Percentiles rank a stretch among this genome's conserved stretches.
Evolutionary conservation across 1,284 basidiomycete genomes (phyloP).

Genomic region (Phellopilus nigrolimitatus): DNA sequence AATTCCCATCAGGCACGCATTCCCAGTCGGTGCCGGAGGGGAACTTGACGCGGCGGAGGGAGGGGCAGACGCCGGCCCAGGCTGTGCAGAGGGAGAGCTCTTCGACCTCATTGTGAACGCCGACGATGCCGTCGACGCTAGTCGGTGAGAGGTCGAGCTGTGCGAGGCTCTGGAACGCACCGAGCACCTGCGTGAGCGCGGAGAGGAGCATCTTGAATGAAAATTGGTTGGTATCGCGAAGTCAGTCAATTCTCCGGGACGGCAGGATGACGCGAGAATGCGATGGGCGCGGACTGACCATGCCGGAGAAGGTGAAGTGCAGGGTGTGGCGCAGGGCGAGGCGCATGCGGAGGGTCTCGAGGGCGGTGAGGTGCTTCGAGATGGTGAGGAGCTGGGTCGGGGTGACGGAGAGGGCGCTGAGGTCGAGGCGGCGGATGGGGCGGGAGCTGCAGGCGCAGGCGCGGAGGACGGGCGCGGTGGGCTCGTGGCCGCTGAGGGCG

Average conservation of each 20-base stretch:
- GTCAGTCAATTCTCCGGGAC: too few species aligned
- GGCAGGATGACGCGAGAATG: too few species aligned
- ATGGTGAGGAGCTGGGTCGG: conserved; percentile 51
- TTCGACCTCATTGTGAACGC: conserved; percentile 39
- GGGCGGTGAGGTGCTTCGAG: conserved; percentile 43
- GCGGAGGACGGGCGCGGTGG: conserved; percentile 45
- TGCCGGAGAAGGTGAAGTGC: conserved; percentile 57
- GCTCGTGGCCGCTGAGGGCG: conserved; percentile 51
- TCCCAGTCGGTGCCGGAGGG: conserved; percentile 47
- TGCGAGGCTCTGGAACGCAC: conserved; percentile 32
- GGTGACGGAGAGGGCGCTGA: conserved; percentile 54
- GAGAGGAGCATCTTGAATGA: conserved; percentile 34
- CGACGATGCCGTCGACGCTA: conserved; percentile 38
- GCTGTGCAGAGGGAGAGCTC: conserved; percentile 48
- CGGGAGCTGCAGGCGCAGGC: conserved; percentile 42
- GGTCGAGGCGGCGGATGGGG: conserved; percentile 49
- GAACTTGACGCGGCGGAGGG: conserved; percentile 49
- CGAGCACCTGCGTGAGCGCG: conserved; percentile 35
- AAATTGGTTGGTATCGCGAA: too few species aligned
- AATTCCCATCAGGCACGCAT: conserved; percentile 6
- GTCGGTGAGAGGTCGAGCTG: conserved; percentile 56
- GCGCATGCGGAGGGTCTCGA: conserved; percentile 48
- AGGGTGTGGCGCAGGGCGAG: conserved; percentile 62
- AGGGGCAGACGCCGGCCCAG: conserved; percentile 51
- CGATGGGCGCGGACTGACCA: conserved; percentile 44